Base-by-base conservation (phyloP, 768 basidiomycete species). In the Tricholoma sp. region DNA sequence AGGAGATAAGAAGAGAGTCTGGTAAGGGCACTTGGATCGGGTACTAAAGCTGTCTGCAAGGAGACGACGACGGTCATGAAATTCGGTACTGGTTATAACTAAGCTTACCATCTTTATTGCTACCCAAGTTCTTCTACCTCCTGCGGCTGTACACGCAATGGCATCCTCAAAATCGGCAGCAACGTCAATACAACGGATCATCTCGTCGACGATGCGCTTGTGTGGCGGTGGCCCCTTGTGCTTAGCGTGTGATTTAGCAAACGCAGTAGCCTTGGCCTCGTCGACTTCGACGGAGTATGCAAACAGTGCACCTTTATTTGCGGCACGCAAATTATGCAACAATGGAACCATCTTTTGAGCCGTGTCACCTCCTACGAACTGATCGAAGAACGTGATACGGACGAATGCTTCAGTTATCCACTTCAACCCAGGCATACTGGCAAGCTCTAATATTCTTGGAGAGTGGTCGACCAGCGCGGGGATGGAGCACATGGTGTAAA, bases 281-380 rank as follows among this genome's bases (percentile, higher is more conserved):
- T 92, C 84, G 10, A 89, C 92, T 70, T 95, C 92, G 24, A 92
- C 91, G 51, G 86, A 89, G 72, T 97, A 96, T 19, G 81, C 85
- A 61, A 97, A 83, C 11, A 97, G 71, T 8, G 81, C 76, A 2
- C 91, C 94, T 59, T 85, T 88, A 64, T 89, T 88, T 59, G 80
- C 79, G 9, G 70, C 69, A 16, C 93, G 82, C 22, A 95, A 76
- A 11, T 71, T 65, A 39, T 76, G 73, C 39, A 97, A 79, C 0
- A 89, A 67, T 1, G 90, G 85, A 4, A 89, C 61, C 6, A 86
- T 81, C 16, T 80, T 84, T 35, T 81, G 78, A 0, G 86, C 89
- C 0, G 87, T 87, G 58, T 95, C 93, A 3, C 90, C 94, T 0
- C 94, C 93, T 0, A 95, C 94, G 62, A 96, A 98, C 86, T 95